Evolutionary conservation across 2,329 filamentous ascomycete genomes (phyloP).

Genomic region (Scleromitrula shiraiana): DNA sequence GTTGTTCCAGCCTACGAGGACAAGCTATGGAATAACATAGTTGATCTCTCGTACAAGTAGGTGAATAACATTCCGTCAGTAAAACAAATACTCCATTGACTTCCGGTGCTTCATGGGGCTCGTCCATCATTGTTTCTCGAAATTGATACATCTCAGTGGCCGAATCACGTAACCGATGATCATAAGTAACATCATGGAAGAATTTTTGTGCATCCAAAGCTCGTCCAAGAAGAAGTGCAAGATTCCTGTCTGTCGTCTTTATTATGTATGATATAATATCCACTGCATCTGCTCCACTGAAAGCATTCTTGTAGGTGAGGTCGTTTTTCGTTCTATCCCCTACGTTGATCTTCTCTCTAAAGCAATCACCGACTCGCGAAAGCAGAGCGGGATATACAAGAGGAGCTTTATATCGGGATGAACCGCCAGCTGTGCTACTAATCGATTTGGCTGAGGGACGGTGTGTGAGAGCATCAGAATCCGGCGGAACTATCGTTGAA

Average conservation of each 20-base stretch:
- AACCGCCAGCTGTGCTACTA: conserved; percentile 23
- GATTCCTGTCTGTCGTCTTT: conserved; percentile 89
- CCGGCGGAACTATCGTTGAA: conserved; percentile 64
- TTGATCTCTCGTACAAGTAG: conserved; percentile 90
- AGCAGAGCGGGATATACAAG: conserved; percentile 90
- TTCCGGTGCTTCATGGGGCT: conserved; percentile 58
- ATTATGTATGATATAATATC: conserved; percentile 96
- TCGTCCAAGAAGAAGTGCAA: conserved; percentile 82
- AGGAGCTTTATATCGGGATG: conserved; percentile 49
- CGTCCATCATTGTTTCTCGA: conserved; percentile 82
- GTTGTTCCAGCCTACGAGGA: conserved; percentile 85
- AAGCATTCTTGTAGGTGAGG: conserved; percentile 92
- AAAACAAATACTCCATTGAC: conserved; percentile 97
- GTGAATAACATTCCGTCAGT: conserved; percentile 94
- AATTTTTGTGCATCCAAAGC: conserved; percentile 96
- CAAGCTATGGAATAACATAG: conserved; percentile 98
- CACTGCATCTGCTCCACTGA: conserved; percentile 91
- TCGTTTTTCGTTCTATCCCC: conserved; percentile 94
- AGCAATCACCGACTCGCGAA: conserved; percentile 88
- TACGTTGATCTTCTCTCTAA: conserved; percentile 78
- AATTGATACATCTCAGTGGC: conserved; percentile 94
- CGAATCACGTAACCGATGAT: conserved; percentile 91
- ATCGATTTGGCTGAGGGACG: conserved; percentile 43
- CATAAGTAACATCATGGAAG: conserved; percentile 98
- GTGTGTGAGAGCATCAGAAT: conserved; percentile 42